Percentiles rank a stretch among this genome's conserved stretches.
Conservation (phyloP, 495 filamentous ascomycete genomes). For the Neurospora hispaniola region DNA sequence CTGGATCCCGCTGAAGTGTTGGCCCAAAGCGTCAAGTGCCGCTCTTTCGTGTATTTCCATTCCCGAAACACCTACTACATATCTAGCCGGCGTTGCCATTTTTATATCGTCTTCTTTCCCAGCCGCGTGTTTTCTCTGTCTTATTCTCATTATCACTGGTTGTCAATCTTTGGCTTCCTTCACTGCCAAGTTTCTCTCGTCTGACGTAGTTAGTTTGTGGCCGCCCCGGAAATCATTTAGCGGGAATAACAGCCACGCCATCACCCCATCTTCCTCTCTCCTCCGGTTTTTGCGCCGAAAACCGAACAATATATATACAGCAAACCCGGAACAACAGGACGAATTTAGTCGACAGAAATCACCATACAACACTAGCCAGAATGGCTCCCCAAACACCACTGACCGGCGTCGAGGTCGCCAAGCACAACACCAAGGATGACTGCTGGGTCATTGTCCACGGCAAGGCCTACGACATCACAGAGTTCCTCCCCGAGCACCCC, state of each 20-base stretch:
- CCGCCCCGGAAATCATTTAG: neutral
- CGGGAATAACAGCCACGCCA: neutral
- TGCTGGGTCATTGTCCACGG: constrained; percentile 74
- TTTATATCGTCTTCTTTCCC: neutral
- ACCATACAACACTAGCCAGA: neutral
- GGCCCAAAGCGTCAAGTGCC: neutral
- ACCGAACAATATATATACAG: neutral
- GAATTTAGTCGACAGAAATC: neutral
- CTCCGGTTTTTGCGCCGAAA: neutral
- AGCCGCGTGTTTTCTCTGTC: neutral
- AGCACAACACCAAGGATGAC: constrained; percentile 56
- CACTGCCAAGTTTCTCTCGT: neutral
- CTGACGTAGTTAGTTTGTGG: neutral
- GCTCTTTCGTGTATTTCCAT: neutral
- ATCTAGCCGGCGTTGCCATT: neutral
- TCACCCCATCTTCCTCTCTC: neutral
- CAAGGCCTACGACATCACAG: constrained; percentile 73
- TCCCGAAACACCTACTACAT: neutral
- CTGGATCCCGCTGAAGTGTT: neutral
- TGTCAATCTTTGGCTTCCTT: neutral
- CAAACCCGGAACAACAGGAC: neutral
- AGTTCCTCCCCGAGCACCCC: constrained; percentile 61
- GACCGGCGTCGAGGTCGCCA: constrained; percentile 51
- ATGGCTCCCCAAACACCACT: constrained; percentile 27
- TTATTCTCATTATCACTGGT: neutral